phyloP scores from a whole-genome alignment of 129 eudicot species.

The Pseudognaphalium luteoalbum region DNA sequence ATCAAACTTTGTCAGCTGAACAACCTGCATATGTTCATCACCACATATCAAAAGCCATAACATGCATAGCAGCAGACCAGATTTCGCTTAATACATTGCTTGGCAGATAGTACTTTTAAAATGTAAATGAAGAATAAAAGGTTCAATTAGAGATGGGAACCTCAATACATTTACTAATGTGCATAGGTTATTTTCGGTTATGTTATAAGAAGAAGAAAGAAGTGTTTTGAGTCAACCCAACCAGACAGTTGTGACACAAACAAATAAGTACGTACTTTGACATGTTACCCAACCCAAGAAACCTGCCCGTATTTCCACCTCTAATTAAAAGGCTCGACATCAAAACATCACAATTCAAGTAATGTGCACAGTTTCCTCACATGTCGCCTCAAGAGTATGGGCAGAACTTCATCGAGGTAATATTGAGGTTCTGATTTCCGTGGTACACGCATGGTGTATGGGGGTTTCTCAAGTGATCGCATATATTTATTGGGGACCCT shows the following conservation, averaged over 20 bases:
- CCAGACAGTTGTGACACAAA: neutral
- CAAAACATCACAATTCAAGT: constrained; percentile 7
- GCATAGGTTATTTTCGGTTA: neutral
- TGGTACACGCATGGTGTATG: constrained; percentile 94
- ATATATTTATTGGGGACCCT: constrained; percentile 84
- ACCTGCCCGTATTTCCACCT: neutral
- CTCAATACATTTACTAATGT: neutral
- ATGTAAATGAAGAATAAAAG: constrained; percentile 2
- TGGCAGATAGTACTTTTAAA: neutral
- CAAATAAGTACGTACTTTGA: neutral
- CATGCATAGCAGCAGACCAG: constrained; percentile 7
- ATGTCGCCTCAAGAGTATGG: constrained; percentile 81
- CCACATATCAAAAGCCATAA: constrained; percentile 22
- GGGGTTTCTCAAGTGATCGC: constrained; percentile 91
- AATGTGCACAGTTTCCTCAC: constrained; percentile 48
- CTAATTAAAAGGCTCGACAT: neutral
- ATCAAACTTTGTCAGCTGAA: constrained; percentile 93
- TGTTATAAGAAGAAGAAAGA: neutral
- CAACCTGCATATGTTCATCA: constrained; percentile 57
- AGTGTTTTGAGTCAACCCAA: neutral
- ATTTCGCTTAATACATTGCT: neutral
- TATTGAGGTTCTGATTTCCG: constrained; percentile 90
- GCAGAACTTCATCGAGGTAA: constrained; percentile 83
- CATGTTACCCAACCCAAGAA: constrained; percentile 1
- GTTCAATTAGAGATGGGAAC: constrained; percentile 1